Evolutionary conservation across 306 rosid species (phyloP).

Genomic region (Casuarina glauca): DNA sequence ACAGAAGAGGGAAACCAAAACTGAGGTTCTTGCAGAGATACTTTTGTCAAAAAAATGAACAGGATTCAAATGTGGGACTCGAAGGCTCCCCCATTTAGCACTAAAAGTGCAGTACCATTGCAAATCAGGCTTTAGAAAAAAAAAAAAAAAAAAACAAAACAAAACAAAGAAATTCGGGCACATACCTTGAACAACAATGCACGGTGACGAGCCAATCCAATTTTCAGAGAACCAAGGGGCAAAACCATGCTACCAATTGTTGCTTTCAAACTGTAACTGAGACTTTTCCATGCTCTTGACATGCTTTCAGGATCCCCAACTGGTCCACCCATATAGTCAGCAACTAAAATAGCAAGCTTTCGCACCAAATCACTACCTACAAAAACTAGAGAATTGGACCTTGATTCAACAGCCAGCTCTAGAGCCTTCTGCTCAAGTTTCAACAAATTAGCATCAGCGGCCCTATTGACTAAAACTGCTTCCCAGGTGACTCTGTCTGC

Average conservation of each 20-base stretch:
- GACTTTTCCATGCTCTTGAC: constrained; percentile 79
- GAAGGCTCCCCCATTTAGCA: neutral
- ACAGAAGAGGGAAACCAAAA: neutral
- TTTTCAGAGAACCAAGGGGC: constrained; percentile 88
- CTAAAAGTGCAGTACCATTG: neutral
- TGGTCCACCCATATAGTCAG: constrained; percentile 94
- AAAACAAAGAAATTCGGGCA: constrained; percentile 10
- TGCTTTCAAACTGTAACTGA: constrained; percentile 69
- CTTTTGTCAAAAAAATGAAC: constrained; percentile 17
- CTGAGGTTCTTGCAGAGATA: neutral
- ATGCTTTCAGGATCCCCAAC: constrained; percentile 75
- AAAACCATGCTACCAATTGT: constrained; percentile 90
- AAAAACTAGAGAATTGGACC: constrained; percentile 50
- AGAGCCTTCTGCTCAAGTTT: constrained; percentile 80
- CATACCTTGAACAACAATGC: constrained; percentile 94
- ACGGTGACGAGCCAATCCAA: constrained; percentile 98
- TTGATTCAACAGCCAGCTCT: constrained; percentile 57
- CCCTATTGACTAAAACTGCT: constrained; percentile 86
- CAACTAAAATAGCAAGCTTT: constrained; percentile 81
- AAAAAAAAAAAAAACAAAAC: constrained; percentile 9
- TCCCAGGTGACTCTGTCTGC: constrained; percentile 83
- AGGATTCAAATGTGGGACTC: constrained; percentile 6
- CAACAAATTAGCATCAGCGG: constrained; percentile 78
- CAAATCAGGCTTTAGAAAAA: constrained; percentile 9
- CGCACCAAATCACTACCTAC: constrained; percentile 57